Evolutionary conservation across 805 yeast genomes (phyloP).

Genomic region (Ogataea saltuana): DNA sequence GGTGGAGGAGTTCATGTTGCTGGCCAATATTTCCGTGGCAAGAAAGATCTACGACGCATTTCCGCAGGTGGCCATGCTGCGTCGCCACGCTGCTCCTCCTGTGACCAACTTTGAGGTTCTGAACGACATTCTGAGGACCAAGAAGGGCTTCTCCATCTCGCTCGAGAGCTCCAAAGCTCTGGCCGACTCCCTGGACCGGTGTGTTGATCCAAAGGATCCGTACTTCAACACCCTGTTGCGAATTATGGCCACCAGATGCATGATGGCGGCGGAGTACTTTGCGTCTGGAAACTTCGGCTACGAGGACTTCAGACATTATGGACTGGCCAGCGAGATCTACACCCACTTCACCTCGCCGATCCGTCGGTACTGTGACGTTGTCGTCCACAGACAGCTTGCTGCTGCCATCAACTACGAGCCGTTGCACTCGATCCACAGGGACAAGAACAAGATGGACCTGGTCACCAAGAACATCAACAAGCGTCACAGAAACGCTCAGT

Average conservation of each 20-base stretch:
- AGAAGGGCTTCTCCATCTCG: slow-evolving; percentile 74
- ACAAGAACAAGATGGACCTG: slow-evolving; percentile 84
- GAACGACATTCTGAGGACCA: slow-evolving; percentile 82
- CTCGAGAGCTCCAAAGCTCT: slow-evolving; percentile 85
- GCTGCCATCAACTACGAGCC: slow-evolving; percentile 97
- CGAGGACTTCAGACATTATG: slow-evolving; percentile 93
- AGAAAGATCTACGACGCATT: slow-evolving; percentile 86
- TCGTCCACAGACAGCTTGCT: slow-evolving; percentile 95
- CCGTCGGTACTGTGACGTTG: slow-evolving; percentile 96
- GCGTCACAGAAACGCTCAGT: slow-evolving; percentile 96
- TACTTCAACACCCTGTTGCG: slow-evolving; percentile 91
- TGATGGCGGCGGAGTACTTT: slow-evolving; percentile 99
- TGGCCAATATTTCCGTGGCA: slow-evolving; percentile 96
- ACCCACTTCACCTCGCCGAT: slow-evolving; percentile 99
- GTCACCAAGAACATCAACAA: slow-evolving; percentile 87
- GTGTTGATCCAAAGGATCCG: slow-evolving; percentile 79
- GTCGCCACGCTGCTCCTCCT: slow-evolving; percentile 98
- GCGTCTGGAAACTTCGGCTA: slow-evolving; percentile 87
- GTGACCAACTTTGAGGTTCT: slow-evolving; percentile 85
- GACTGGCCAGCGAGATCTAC: slow-evolving; percentile 94
- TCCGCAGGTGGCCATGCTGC: slow-evolving; percentile 97
- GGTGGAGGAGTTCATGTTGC: slow-evolving; percentile 97
- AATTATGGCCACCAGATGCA: slow-evolving; percentile 97
- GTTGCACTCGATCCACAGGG: slow-evolving; percentile 78
- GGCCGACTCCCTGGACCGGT: slow-evolving; percentile 90